Base-by-base conservation (phyloP, 352 stramenopile genomes). In the Blastocystis sp. region DNA sequence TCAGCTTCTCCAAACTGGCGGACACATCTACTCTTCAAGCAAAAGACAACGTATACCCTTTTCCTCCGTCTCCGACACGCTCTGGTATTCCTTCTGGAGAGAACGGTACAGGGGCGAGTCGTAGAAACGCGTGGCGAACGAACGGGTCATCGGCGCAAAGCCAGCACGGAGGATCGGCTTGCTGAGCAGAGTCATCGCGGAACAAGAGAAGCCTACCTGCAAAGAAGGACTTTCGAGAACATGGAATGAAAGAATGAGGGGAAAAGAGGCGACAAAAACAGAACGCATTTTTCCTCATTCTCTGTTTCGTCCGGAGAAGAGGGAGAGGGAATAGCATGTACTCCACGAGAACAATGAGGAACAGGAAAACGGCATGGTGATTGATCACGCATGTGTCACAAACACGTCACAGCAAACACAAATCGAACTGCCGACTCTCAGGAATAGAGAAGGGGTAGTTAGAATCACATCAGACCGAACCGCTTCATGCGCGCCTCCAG, bases 91-190 rank as follows among this genome's bases (percentile, higher is more conserved):
- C 41, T 78, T 78, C 53, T 88, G 19, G 21, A 88, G 52, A 23
- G 41, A 53, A 14, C 45, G 41, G 41, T 65, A 88, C n/a, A 88
- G 78, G 23, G 78, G 28, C 28, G 78, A 88, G 40, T 88, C 78
- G 48, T 88, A 88, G 48, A 88, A 88, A 14, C 67, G 64, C 3
- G 78, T 88, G 9, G 78, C 65, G 62, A 88, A 88, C 10, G 21
- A 56, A 38, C 74, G 74, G 23, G 74, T 59, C 21, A 84, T n/a
- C 10, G 74, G 74, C 34, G 45, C 53, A 9, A 84, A 34, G 11
- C 48, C 74, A 5, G 66, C 17, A 40, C 74, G 74, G 1, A 84
- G 34, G 9, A 53, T 59, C 65, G 52, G 34, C n/a, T 19, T 53
- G 7, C 74, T 84, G 56, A 3, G n/a, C 48, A 43, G 17, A 23